Evolutionary conservation across 2,329 filamentous ascomycete genomes (phyloP).

Genomic region (Exophiala dermatitidis): DNA sequence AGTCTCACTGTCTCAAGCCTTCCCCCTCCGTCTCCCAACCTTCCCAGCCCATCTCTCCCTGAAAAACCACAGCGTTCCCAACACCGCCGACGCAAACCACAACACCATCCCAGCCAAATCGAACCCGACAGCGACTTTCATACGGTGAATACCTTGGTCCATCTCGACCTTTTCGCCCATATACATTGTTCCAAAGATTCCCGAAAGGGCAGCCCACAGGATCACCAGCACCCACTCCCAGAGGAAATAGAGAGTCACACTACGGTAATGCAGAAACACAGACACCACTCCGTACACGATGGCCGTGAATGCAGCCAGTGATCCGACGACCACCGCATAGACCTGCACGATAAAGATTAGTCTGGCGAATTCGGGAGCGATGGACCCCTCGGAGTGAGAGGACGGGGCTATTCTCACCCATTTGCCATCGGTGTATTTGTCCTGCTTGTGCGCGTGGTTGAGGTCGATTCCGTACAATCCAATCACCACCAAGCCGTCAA

Average conservation of each 20-base stretch:
- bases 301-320: conserved; percentile 57
- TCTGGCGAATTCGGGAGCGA: conserved; percentile 8
- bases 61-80: conserved; percentile 11
- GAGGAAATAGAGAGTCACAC: conserved; percentile 43
- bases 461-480: conserved; percentile 72
- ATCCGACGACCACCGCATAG: conserved; percentile 65
- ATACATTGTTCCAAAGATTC: conserved; percentile 75
- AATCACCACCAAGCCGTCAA: conserved; percentile 67
- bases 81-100: conserved; percentile 60
- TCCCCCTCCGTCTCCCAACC: background rate
- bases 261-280: conserved; percentile 36
- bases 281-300: conserved; percentile 60
- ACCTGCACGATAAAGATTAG: conserved; percentile 38
- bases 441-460: conserved; percentile 44
- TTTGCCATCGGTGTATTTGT: conserved; percentile 54
- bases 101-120: conserved; percentile 67
- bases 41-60: conserved; percentile 4
- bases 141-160: conserved; percentile 58
- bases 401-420: conserved; percentile 49
- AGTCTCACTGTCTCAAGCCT: background rate
- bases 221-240: conserved; percentile 69
- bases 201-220: conserved; percentile 75
- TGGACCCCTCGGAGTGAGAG: conserved; percentile 23
- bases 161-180: conserved; percentile 61
- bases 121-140: conserved; percentile 84